Base-by-base conservation (phyloP, 495 filamentous ascomycete species). In the Penicillium ochrochloron region DNA sequence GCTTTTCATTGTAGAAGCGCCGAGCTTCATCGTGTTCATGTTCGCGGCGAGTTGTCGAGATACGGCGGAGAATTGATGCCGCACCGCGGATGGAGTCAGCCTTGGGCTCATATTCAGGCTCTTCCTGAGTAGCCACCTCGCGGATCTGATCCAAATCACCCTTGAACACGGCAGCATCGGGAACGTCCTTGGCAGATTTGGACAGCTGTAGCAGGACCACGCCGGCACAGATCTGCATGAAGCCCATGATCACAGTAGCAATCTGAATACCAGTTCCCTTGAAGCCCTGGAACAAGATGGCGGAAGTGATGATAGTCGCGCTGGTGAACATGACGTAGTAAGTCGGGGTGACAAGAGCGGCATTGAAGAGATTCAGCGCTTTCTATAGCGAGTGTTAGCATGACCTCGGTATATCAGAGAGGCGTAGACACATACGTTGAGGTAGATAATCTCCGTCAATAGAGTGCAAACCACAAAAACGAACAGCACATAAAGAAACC, bases 261-360 rank as follows among this genome's bases (percentile, higher is more conserved):
- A 98, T 99, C 39, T 90, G 84, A 10, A 85, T 85, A 1, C 86
- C 84, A 0, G 91, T 89, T 37, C 94, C 95, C 69, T 97, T 94
- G 84, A 99, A 97, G 5, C 95, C 95, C 63, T 88, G 91, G 75
- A 99, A 99, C 17, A 99, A 82, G 25, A 99, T 87, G 8, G 94
- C 92, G 0, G 93, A 97, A 9, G 92, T 94, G 63, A 98, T 86
- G 66, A 99, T 97, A 5, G 95, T 99, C 17, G 92, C 88, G 69
- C 88, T 95, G 50, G 95, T 99, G 76, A 99, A 99, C 81, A 92
- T 93, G 64, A 99, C 95, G 73, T 99, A 99, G 78, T 99, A 99
- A 5, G 95, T 99, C 0, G 95, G 95, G 0, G 95, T 99, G 57
- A 99, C 95, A 62, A 99, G 85, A 2, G 95, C 95, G 33, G 95